A percentile compares a stretch with the other conserved stretches of the same genome.
Conservation (phyloP, 2,329 filamentous ascomycete genomes). For the Aspergillus sclerotialis region DNA sequence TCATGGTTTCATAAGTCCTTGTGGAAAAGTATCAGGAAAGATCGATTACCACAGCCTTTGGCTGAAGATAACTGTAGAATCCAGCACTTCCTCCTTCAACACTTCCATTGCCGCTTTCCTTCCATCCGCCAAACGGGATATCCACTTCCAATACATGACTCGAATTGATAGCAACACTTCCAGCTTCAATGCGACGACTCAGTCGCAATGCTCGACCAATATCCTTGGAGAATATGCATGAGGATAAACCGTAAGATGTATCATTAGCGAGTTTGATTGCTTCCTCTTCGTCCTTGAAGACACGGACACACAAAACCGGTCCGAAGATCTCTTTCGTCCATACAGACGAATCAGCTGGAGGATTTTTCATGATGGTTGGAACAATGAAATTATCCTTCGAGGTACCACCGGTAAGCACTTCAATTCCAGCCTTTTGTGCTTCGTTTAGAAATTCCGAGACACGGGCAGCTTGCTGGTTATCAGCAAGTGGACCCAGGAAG, state of each 20-base stretch:
- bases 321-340: conserved; percentile 50
- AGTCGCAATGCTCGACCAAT: conserved; percentile 1
- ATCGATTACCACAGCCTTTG: background rate
- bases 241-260: conserved; percentile 21
- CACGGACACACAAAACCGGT: conserved; percentile 48
- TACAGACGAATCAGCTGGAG: conserved; percentile 37
- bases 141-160: background rate
- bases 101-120: background rate
- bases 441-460: background rate
- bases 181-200: background rate
- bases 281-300: conserved; percentile 52
- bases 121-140: background rate
- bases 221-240: conserved; percentile 2
- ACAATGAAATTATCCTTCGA: conserved; percentile 52
- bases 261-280: conserved; percentile 48
- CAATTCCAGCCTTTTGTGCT: background rate
- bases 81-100: background rate
- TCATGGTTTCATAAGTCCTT: too few relatives aligned
- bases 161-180: background rate
- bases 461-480: background rate
- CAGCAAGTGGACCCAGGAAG: background rate
- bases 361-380: conserved; percentile 47
- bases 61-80: background rate
- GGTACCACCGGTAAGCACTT: background rate
- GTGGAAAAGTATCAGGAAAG: background rate